Percentiles rank a stretch among this genome's conserved stretches.
phyloP scores from a whole-genome alignment of 2,329 filamentous ascomycete species.

The Lomentospora prolificans region DNA sequence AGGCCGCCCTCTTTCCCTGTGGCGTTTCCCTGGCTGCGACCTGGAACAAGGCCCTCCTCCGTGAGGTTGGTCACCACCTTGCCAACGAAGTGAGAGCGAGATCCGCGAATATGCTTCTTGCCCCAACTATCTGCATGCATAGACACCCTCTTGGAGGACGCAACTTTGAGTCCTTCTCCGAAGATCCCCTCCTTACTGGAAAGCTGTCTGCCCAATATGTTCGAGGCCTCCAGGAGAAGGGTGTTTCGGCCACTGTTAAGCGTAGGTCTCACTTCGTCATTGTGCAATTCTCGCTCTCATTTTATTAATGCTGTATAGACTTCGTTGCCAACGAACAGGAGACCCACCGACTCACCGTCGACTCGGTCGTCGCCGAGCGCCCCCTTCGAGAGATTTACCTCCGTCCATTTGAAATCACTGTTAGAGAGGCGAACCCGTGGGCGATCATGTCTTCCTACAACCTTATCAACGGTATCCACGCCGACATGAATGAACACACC shows the following conservation, averaged over 20 bases:
- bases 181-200: constrained; percentile 70
- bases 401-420: constrained; percentile 64
- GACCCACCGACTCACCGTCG: constrained; percentile 54
- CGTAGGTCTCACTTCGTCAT: constrained; percentile 31
- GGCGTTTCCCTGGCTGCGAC: constrained; percentile 70
- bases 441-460: constrained; percentile 63
- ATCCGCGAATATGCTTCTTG: constrained; percentile 63
- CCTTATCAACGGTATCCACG: constrained; percentile 52
- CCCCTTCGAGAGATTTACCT: constrained; percentile 61
- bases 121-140: constrained; percentile 73
- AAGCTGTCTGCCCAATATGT: constrained; percentile 64
- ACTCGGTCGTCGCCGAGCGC: constrained; percentile 55
- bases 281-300: neutral
- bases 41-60: constrained; percentile 63
- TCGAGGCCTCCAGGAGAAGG: constrained; percentile 61
- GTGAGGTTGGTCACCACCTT: constrained; percentile 60
- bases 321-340: constrained; percentile 68
- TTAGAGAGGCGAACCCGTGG: constrained; percentile 60
- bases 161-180: constrained; percentile 80
- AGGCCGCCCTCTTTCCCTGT: constrained; percentile 71
- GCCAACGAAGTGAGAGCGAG: constrained; percentile 64
- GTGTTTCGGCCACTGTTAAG: constrained; percentile 70
- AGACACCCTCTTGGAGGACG: constrained; percentile 73
- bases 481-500: constrained; percentile 44
- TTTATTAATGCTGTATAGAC: constrained; percentile 24